Base-by-base conservation (phyloP, 1,284 basidiomycete species). In the Heliocybe sulcata region DNA sequence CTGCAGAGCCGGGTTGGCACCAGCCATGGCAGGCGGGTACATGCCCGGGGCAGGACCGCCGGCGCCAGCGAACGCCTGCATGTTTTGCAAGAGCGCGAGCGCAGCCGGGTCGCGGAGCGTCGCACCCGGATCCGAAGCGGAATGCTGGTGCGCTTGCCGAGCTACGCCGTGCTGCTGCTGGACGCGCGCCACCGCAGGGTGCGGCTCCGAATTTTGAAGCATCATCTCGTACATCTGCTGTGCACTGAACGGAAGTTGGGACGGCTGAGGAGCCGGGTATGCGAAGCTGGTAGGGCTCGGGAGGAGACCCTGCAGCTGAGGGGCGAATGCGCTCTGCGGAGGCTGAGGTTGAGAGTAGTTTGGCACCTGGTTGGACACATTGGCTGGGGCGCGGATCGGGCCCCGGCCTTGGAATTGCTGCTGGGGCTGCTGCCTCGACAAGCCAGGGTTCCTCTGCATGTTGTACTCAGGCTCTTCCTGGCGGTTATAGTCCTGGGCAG, bases 201-300 rank as follows among this genome's bases (percentile, higher is more conserved):
- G 47, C 6, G 23, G 76, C 58, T 87, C 83, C 20, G 72, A 69
- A n/a, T 67, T 67, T 10, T 84, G 81, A 52, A 84, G 69, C 77
- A 89, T 84, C 82, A 89, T 85, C 63, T 90, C 86, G 61, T 88
- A 90, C 57, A 89, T 62, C 62, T 89, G 87, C 63, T 88, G 87
- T 19, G 81, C 74, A 64, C 80, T 87, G 57, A 84, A 80, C 12
- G 82, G 72, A 14, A 81, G 75, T 62, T 85, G 80, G 42, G 71
- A 69, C 6, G 19, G 27, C 38, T 53, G 52, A 50, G 76, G 72
- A 31, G 72, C 72, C 26, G 77, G 70, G 67, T 86, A 89, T 26
- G 71, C 76, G 62, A 84, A 72, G 55, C 74, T 69, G 8, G 77
- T 76, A 9, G 82, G 77, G 55, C 73, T 83, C 6, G 79, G 76